Percentiles rank a stretch among this genome's conserved stretches.
These are phyloP conservation scores for Candida albicans DNA, from an alignment of 1,139 yeast species.

Conservation along the genomic window DNA sequence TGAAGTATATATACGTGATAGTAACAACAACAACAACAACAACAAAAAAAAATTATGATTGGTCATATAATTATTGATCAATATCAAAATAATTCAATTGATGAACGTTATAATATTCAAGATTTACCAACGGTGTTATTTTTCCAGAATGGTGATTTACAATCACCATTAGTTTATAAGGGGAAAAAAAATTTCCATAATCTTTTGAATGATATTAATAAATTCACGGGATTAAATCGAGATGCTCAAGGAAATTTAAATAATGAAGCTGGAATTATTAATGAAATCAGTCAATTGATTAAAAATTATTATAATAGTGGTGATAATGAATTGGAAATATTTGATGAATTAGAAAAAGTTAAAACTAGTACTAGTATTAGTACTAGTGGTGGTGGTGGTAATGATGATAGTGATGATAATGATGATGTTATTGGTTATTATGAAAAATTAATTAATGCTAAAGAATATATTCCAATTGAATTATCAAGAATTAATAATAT, in stretches of 20 bases:
- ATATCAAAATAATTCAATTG: conserved; percentile 27
- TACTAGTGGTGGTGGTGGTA: conserved; percentile 11
- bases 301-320: conserved; percentile 12
- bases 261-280: conserved; percentile 55
- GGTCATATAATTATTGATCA: conserved; percentile 35
- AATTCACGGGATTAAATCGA: conserved; percentile 53
- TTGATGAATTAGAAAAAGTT: no score
- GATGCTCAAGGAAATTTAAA: conserved; percentile 49
- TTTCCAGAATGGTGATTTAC: conserved; percentile 43
- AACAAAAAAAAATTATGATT: conserved; percentile 16
- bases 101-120: conserved; percentile 43
- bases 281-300: conserved; percentile 22
- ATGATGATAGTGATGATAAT: conserved; percentile 15
- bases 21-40: conserved; percentile 30
- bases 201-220: conserved; percentile 53
- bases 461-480: conserved; percentile 40
- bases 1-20: conserved; percentile 23
- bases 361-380: no score
- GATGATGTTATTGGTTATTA: conserved; percentile 37
- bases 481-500: conserved; percentile 49
- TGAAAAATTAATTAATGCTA: conserved; percentile 49
- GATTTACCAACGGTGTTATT: conserved; percentile 56
- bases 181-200: conserved; percentile 39
- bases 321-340: conserved; percentile 16
- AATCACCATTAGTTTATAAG: conserved; percentile 38